Conservation (phyloP, 345 rosid genomes). For the Eucalyptus regnans region DNA sequence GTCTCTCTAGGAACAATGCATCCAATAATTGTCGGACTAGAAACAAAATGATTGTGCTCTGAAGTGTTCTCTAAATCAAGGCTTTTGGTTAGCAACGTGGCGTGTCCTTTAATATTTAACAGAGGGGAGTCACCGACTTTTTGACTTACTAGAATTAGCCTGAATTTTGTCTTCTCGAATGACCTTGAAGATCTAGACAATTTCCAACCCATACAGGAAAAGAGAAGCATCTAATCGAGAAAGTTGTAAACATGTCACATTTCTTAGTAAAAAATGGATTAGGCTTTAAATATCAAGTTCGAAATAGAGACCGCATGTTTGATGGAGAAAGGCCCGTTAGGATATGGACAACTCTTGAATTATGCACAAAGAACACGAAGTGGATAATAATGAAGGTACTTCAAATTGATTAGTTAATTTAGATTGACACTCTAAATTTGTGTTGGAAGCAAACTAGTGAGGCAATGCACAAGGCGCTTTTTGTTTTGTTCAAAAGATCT, state of each 20-base stretch:
- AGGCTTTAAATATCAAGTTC: background rate
- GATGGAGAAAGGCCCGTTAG: background rate
- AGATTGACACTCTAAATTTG: background rate
- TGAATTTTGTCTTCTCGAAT: background rate
- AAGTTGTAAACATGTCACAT: background rate
- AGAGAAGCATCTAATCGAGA: background rate
- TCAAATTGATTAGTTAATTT: background rate
- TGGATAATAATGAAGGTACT: background rate
- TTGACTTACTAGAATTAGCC: background rate
- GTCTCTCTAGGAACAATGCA: background rate
- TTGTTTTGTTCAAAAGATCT: background rate
- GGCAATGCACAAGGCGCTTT: background rate
- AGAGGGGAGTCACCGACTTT: background rate
- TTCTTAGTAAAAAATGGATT: accelerated
- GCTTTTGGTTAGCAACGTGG: no score
- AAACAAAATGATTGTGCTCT: background rate
- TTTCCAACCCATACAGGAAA: background rate
- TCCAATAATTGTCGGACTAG: background rate
- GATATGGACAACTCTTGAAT: background rate
- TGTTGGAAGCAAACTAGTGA: background rate
- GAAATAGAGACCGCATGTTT: background rate
- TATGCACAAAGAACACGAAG: background rate
- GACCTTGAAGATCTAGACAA: background rate
- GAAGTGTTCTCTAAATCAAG: no score
- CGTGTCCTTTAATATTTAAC: background rate